phyloP scores from a whole-genome alignment of 306 rosid genomes.

The Acacia confusa region DNA sequence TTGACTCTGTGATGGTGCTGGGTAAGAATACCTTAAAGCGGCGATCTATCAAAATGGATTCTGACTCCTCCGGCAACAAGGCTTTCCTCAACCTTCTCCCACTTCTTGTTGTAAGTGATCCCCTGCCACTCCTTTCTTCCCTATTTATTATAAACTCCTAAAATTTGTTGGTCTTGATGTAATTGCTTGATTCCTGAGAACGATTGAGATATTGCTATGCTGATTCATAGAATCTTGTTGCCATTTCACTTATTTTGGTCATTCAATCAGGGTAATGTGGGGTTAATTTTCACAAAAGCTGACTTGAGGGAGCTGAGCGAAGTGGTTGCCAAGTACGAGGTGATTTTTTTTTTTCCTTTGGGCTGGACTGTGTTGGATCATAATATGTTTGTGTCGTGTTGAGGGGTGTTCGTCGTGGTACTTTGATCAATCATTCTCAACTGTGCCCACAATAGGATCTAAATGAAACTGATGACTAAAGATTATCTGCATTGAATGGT shows the following conservation, averaged over 20 bases:
- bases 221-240: not conserved
- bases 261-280: slow-evolving; percentile 65
- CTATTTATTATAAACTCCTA: too few species aligned
- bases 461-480: not conserved
- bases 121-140: not conserved
- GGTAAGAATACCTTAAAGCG: slow-evolving; percentile 70
- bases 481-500: not conserved
- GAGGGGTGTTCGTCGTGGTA: not conserved
- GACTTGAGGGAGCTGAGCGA: slow-evolving; percentile 62
- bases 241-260: not conserved
- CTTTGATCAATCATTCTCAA: not conserved
- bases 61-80: slow-evolving; percentile 63
- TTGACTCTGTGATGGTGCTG: slow-evolving; percentile 70
- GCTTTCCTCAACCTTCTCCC: slow-evolving; percentile 67
- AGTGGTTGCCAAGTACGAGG: slow-evolving; percentile 71
- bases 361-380: not conserved
- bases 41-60: slow-evolving; percentile 47
- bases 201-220: not conserved
- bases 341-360: not conserved
- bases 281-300: slow-evolving; percentile 68
- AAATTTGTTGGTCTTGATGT: not conserved
- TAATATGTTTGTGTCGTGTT: not conserved
- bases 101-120: slow-evolving; percentile 54
- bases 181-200: not conserved
- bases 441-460: not conserved